These are phyloP conservation scores for Yarrowia sp. DNA, from an alignment of 805 yeast genomes.

Conservation along the genomic window DNA sequence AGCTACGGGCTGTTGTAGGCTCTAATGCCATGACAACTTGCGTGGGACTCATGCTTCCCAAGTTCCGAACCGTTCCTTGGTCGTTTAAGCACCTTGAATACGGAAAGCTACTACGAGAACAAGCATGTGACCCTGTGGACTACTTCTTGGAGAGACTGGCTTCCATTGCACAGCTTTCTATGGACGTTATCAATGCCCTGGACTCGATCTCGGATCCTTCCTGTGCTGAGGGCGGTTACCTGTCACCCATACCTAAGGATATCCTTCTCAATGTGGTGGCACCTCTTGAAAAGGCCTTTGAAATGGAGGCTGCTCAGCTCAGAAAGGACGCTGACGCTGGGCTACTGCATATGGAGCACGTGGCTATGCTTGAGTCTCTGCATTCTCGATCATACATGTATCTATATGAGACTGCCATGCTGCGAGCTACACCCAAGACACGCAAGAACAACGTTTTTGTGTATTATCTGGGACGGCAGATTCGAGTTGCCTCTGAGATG, in stretches of 20 bases:
- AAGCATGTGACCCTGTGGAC: slow-evolving; percentile 9
- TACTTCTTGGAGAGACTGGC: slow-evolving; percentile 1
- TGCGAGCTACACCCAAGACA: not conserved
- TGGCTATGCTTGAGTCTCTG: not conserved
- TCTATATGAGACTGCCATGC: slow-evolving; percentile 6
- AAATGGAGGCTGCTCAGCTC: not conserved
- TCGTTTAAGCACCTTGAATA: not conserved
- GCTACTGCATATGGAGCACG: slow-evolving; percentile 2
- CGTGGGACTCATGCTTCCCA: slow-evolving; percentile 19
- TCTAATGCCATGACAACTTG: slow-evolving; percentile 17
- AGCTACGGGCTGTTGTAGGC: slow-evolving; percentile 8
- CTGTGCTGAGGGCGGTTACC: not conserved
- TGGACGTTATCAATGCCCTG: slow-evolving; percentile 8
- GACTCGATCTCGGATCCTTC: slow-evolving; percentile 14
- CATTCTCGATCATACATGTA: not conserved
- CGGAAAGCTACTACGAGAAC: slow-evolving; percentile 6
- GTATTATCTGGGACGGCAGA: slow-evolving; percentile 7
- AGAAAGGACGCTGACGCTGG: slow-evolving; percentile 2
- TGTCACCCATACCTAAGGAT: slow-evolving; percentile 7
- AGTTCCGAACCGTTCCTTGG: slow-evolving; percentile 13
- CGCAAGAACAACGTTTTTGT: not conserved
- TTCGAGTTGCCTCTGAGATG: slow-evolving; percentile 4
- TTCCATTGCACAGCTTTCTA: not conserved
- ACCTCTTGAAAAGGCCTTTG: slow-evolving; percentile 6
- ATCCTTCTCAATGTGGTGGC: not conserved